phyloP scores from a whole-genome alignment of 208 protist species.

The Trypanosoma rangeli region DNA sequence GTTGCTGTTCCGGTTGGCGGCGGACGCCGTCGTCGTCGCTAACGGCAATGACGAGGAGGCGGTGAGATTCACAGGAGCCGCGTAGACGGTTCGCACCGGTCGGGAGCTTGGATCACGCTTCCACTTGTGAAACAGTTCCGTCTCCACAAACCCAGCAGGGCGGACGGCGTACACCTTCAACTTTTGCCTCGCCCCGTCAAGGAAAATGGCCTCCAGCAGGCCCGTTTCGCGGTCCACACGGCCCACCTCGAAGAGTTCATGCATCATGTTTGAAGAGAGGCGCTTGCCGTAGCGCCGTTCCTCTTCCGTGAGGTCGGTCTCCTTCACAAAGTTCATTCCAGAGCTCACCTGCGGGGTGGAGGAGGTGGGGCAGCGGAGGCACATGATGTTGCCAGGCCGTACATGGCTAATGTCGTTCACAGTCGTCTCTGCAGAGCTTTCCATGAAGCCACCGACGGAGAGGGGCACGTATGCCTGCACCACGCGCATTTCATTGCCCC shows the following conservation, averaged over 20 bases:
- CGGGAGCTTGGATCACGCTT: slow-evolving; percentile 67
- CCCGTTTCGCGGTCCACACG: slow-evolving; percentile 49
- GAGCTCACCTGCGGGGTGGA: not conserved
- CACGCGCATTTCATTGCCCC: slow-evolving; percentile 12
- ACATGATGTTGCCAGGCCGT: slow-evolving; percentile 29
- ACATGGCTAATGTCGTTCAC: slow-evolving; percentile 6
- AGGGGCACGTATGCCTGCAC: slow-evolving; percentile 79
- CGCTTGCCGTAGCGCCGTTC: slow-evolving; percentile 56
- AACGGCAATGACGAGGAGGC: not conserved
- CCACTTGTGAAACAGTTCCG: slow-evolving; percentile 56
- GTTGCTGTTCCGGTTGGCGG: slow-evolving; percentile 1
- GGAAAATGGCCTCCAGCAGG: slow-evolving; percentile 63
- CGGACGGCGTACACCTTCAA: slow-evolving; percentile 55
- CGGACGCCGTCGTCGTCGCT: not conserved
- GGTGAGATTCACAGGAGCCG: not conserved
- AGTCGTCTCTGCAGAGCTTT: slow-evolving; percentile 26
- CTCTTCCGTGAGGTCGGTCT: slow-evolving; percentile 41
- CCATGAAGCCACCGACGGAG: slow-evolving; percentile 77
- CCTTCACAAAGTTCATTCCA: slow-evolving; percentile 46
- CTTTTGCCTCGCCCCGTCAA: slow-evolving; percentile 61
- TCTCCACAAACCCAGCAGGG: slow-evolving; percentile 75
- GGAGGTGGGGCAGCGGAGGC: slow-evolving; percentile 15
- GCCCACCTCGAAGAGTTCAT: slow-evolving; percentile 58
- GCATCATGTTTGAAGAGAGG: slow-evolving; percentile 49
- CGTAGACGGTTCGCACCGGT: slow-evolving; percentile 37